Evolutionary conservation across 331 rosid genomes (phyloP).

Genomic region (Acacia pycnantha): DNA sequence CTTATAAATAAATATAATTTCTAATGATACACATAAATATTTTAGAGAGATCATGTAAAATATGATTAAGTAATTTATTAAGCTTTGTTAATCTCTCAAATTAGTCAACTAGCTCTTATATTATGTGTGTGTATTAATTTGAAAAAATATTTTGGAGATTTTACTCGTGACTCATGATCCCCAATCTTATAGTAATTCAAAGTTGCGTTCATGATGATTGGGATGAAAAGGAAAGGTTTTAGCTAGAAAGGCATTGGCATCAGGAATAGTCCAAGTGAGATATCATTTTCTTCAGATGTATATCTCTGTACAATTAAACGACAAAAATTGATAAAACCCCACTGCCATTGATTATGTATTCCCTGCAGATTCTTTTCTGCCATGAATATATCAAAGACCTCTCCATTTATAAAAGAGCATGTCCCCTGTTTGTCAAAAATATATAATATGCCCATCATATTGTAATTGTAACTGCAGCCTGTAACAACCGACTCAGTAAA

Average conservation of each 20-base stretch:
- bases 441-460: neutral
- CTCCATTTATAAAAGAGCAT: neutral
- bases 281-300: slow-evolving; percentile 52
- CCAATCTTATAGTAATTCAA: slow-evolving; percentile 34
- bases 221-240: slow-evolving; percentile 64
- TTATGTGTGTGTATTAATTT: too few relatives aligned
- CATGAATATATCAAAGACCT: neutral
- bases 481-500: too few relatives aligned
- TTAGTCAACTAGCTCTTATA: too few relatives aligned
- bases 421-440: neutral
- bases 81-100: too few relatives aligned
- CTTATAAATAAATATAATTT: too few relatives aligned
- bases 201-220: slow-evolving; percentile 56
- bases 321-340: neutral
- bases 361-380: neutral
- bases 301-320: neutral
- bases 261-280: slow-evolving; percentile 33
- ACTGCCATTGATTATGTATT: neutral
- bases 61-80: too few relatives aligned
- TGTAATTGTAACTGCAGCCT: too few relatives aligned
- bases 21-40: too few relatives aligned
- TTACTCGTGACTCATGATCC: slow-evolving; percentile 39
- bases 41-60: too few relatives aligned
- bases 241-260: neutral
- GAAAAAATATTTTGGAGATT: neutral